These are phyloP conservation scores for Paramecium pentaurelia DNA, from an alignment of 73 alveolate genomes.

Conservation along the genomic window DNA sequence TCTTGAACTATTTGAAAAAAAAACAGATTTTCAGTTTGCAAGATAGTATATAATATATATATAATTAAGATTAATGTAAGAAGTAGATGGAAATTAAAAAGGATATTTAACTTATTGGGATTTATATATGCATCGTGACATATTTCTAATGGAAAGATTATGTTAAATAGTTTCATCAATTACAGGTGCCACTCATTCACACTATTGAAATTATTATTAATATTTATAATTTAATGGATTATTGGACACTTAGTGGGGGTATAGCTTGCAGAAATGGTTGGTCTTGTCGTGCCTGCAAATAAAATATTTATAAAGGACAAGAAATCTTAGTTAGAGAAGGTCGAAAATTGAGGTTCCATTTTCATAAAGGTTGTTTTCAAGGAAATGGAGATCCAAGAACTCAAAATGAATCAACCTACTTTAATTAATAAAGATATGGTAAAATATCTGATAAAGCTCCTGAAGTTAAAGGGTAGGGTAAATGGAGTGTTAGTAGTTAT, in stretches of 20 bases:
- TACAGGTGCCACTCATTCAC: neutral
- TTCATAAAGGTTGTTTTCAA: constrained; percentile 23
- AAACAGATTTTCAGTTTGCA: neutral
- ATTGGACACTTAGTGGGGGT: constrained; percentile 5
- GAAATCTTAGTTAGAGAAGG: neutral
- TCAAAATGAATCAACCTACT: constrained; percentile 9
- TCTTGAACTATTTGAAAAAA: neutral
- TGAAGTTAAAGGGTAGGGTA: neutral
- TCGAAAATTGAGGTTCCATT: constrained; percentile 13
- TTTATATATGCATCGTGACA: constrained; percentile 34
- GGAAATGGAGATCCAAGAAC: constrained; percentile 49
- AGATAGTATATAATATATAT: neutral
- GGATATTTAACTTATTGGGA: constrained; percentile 45
- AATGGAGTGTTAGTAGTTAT: constrained; percentile 2
- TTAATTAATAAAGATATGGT: constrained; percentile 25
- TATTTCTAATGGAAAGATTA: constrained; percentile 16
- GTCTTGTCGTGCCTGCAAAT: constrained; percentile 35
- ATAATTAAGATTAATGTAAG: neutral
- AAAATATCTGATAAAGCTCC: neutral
- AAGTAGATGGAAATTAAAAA: neutral
- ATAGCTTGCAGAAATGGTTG: constrained; percentile 42
- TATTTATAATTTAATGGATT: neutral
- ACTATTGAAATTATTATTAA: neutral
- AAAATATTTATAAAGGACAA: neutral
- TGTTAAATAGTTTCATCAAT: constrained; percentile 4